Conservation (phyloP, 2,329 filamentous ascomycete genomes). For the Drechslerella dactyloides region DNA sequence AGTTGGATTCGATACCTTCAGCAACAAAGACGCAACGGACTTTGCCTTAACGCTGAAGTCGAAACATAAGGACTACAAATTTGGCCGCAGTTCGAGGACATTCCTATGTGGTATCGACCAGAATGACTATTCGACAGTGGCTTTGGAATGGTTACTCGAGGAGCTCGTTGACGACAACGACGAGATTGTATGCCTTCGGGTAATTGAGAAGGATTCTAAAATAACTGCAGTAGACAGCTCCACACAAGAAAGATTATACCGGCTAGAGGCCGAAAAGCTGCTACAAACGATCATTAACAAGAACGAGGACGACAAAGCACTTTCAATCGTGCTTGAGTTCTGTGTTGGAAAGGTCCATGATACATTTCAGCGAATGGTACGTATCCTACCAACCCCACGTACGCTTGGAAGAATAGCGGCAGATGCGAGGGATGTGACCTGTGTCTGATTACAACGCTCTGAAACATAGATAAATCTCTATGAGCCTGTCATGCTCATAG, state of each 20-base stretch:
- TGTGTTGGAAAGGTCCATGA: constrained; percentile 87
- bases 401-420: background rate
- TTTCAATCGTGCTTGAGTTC: constrained; percentile 84
- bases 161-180: constrained; percentile 93
- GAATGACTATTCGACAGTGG: constrained; percentile 89
- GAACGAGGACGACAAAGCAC: constrained; percentile 80
- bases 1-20: constrained; percentile 77
- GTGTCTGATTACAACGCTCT: background rate
- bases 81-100: constrained; percentile 78
- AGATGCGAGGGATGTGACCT: background rate
- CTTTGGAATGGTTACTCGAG: constrained; percentile 88
- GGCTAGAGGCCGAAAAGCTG: constrained; percentile 74
- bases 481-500: constrained; percentile 87
- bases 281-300: constrained; percentile 78
- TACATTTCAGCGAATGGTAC: constrained; percentile 86
- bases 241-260: constrained; percentile 73
- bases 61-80: constrained; percentile 84
- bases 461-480: constrained; percentile 79
- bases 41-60: constrained; percentile 82
- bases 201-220: constrained; percentile 81
- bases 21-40: constrained; percentile 70
- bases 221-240: constrained; percentile 66
- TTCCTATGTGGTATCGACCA: constrained; percentile 92
- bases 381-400: constrained; percentile 56
- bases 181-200: constrained; percentile 86